These are phyloP conservation scores for Primulina huaijiensis DNA, from an alignment of 257 asterid genomes.

Conservation along the genomic window DNA sequence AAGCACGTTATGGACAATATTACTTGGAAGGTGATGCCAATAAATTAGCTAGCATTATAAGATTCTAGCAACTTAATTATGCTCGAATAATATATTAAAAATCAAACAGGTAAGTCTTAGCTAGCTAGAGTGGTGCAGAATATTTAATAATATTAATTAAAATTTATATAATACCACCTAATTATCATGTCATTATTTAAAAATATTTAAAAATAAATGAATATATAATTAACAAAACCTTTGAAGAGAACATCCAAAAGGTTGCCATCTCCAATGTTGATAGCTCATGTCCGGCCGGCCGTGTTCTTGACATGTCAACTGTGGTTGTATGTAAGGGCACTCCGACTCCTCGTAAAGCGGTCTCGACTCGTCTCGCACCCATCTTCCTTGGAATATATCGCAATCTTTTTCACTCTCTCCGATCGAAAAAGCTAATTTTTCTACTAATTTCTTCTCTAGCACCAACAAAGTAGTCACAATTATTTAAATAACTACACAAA, in stretches of 20 bases:
- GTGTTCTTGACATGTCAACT: conserved; percentile 47
- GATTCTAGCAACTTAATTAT: neutral
- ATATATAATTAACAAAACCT: conserved; percentile 33
- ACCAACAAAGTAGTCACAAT: neutral
- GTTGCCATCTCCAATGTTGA: conserved; percentile 84
- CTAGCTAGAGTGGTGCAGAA: neutral
- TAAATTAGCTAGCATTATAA: neutral
- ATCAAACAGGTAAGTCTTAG: neutral
- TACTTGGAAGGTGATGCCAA: neutral
- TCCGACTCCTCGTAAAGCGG: conserved; percentile 67
- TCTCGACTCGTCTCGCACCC: conserved; percentile 49
- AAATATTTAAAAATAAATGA: no score
- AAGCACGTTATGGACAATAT: neutral
- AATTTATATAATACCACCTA: neutral
- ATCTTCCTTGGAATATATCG: conserved; percentile 56
- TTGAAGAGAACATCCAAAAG: conserved; percentile 56
- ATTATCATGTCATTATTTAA: neutral
- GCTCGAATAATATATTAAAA: neutral
- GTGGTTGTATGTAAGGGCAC: conserved; percentile 58
- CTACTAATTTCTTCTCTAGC: conserved; percentile 27
- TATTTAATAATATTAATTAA: no score
- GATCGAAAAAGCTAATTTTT: conserved; percentile 33
- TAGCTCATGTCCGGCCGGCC: conserved; percentile 65
- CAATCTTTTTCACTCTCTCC: conserved; percentile 37
- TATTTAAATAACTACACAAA: no score